Base-by-base conservation (phyloP, 2,329 filamentous ascomycete genomes). In the Alternaria arborescens region DNA sequence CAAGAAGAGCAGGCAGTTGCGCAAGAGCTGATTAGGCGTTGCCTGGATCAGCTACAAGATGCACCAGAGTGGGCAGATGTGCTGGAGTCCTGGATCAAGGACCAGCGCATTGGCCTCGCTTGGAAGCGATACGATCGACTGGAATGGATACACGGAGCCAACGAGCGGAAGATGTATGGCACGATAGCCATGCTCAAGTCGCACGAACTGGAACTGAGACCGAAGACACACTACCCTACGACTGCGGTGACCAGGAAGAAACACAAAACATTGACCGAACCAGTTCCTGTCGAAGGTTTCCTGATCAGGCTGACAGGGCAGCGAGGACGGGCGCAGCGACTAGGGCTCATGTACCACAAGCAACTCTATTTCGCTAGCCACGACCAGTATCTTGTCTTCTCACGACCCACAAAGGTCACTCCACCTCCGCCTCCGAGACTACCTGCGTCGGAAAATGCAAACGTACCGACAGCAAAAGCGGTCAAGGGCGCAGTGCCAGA, bases 61-160 rank as follows among this genome's bases (percentile, higher is more conserved):
- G 81, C 83, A 34, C 78, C 83, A 0, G 86, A 89, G 68, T 90
- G 87, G 87, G 77, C 81, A 7, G 82, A 87, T 48, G 82, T 90
- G 3, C 71, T 90, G 12, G 81, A 85, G 36, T 73, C 80, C n/a
- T 90, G 88, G 88, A 80, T 82, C 4, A 82, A 82, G 52, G 79
- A 83, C 22, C 83, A 86, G 60, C 84, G 84, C 26, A 86, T 90
- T 72, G 88, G 88, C 3, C 81, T 91, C 48, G 88, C 87, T 4
- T 91, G 88, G 88, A 89, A 88, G 74, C 82, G 88, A 46, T 91
- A 90, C 70, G 88, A 91, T 69, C 83, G 88, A 24, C 78, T 91
- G 16, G 88, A 91, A 76, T 91, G 88, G 88, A 81, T 91, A 5
- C 84, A 89, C 73, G 88, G 88, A 16, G 80, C 81, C 11, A 88